These are phyloP conservation scores for Fusarium decemcellulare DNA, from an alignment of 2,329 filamentous ascomycete genomes.

Conservation along the genomic window DNA sequence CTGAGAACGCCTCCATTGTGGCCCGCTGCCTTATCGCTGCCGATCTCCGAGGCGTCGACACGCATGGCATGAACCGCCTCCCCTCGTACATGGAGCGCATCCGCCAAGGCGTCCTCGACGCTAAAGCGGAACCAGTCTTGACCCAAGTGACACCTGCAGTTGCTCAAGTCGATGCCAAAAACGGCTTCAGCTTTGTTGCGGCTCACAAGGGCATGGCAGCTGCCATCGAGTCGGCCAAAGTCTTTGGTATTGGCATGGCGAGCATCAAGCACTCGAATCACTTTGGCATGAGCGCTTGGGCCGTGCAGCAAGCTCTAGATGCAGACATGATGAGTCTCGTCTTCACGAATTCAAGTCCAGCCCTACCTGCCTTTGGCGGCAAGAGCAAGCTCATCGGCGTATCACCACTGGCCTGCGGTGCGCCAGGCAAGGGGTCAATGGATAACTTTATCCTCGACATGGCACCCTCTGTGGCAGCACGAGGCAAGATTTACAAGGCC, in stretches of 20 bases:
- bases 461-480: slow-evolving; percentile 77
- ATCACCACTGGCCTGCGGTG: slow-evolving; percentile 82
- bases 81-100: slow-evolving; percentile 84
- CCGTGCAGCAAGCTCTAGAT: slow-evolving; percentile 83
- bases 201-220: slow-evolving; percentile 76
- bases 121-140: slow-evolving; percentile 70
- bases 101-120: slow-evolving; percentile 76
- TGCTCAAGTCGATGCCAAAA: slow-evolving; percentile 76
- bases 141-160: slow-evolving; percentile 78
- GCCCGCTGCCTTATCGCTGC: slow-evolving; percentile 80
- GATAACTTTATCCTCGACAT: slow-evolving; percentile 79
- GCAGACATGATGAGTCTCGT: slow-evolving; percentile 78
- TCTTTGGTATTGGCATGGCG: slow-evolving; percentile 81
- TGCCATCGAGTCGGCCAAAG: slow-evolving; percentile 76
- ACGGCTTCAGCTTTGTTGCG: slow-evolving; percentile 83
- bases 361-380: slow-evolving; percentile 79
- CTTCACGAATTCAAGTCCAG: slow-evolving; percentile 81
- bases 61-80: slow-evolving; percentile 82
- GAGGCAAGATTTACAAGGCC: slow-evolving; percentile 83
- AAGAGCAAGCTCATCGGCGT: slow-evolving; percentile 79
- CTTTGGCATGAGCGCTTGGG: slow-evolving; percentile 87
- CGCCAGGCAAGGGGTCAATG: slow-evolving; percentile 71
- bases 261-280: slow-evolving; percentile 84
- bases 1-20: slow-evolving; percentile 71
- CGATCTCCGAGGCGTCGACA: slow-evolving; percentile 84